A percentile compares a stretch with the other conserved stretches of the same genome.
phyloP scores from a whole-genome alignment of 345 rosid species.

The Moricandia arvensis region DNA sequence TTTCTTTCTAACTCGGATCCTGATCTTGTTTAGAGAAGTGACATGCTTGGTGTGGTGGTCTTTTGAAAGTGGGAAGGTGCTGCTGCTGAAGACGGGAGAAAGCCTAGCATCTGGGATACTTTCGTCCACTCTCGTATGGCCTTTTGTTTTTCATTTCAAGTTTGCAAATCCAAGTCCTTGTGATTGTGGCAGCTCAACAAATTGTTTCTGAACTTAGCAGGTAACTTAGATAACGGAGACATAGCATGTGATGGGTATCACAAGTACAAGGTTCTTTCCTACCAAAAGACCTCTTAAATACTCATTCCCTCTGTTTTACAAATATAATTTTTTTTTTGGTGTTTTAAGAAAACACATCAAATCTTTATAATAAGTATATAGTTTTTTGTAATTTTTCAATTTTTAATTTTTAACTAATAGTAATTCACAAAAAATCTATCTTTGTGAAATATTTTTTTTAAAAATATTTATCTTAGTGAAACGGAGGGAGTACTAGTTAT shows the following conservation, averaged over 20 bases:
- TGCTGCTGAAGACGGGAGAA: neutral
- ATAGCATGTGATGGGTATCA: conserved; percentile 56
- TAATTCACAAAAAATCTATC: too few species aligned
- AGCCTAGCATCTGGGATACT: neutral
- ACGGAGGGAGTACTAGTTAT: neutral
- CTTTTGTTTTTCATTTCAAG: neutral
- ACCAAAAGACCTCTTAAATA: neutral
- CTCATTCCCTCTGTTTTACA: too few species aligned
- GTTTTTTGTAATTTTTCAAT: too few species aligned
- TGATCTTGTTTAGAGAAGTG: neutral
- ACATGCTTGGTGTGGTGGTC: neutral
- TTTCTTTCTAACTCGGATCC: neutral
- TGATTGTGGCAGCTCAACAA: neutral
- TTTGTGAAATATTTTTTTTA: too few species aligned
- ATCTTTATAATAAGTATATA: too few species aligned
- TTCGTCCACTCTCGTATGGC: neutral
- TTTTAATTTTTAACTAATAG: too few species aligned
- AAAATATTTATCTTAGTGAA: too few species aligned
- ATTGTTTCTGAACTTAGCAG: neutral
- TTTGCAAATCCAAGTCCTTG: neutral
- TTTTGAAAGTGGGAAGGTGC: neutral
- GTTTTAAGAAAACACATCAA: too few species aligned
- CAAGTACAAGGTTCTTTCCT: conserved; percentile 51
- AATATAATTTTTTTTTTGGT: too few species aligned
- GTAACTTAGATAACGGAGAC: conserved; percentile 38